Conservation (phyloP, 2,329 filamentous ascomycete species). For the Fusarium pseudoanthophilum region DNA sequence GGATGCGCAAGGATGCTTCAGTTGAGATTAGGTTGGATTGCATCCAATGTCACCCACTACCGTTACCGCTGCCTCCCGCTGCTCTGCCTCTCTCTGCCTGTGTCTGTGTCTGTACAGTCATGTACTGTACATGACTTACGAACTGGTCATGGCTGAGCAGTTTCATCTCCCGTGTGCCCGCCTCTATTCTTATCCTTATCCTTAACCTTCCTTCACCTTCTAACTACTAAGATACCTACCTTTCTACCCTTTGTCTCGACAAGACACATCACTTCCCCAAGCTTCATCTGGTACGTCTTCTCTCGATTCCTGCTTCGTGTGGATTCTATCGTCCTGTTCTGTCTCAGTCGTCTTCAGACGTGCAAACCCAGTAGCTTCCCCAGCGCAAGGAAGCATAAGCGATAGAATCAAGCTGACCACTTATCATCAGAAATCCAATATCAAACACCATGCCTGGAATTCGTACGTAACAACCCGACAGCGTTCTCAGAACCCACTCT, state of each 20-base stretch:
- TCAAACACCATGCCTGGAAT: constrained; percentile 61
- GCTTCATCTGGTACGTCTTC: constrained; percentile 19
- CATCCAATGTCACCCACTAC: constrained; percentile 26
- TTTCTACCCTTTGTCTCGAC: constrained; percentile 1
- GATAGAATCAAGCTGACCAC: constrained; percentile 22
- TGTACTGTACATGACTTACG: constrained; percentile 12
- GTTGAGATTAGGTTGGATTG: constrained; percentile 37
- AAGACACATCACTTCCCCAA: background rate
- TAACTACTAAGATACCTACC: background rate
- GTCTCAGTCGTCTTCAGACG: background rate
- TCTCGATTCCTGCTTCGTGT: background rate
- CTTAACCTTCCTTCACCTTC: constrained; percentile 7
- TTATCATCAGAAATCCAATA: constrained; percentile 11
- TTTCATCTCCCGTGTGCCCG: constrained; percentile 27
- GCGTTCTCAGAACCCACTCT: background rate
- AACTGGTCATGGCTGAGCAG: constrained; percentile 20
- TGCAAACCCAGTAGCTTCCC: background rate
- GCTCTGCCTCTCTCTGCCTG: background rate
- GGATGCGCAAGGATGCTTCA: constrained; percentile 30
- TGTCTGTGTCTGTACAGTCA: background rate
- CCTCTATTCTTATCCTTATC: constrained; percentile 16
- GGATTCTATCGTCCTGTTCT: background rate
- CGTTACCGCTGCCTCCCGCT: background rate
- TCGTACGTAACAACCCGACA: constrained; percentile 55
- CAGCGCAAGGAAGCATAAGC: background rate